A percentile compares a stretch with the other conserved stretches of the same genome.
phyloP scores from a whole-genome alignment of 352 stramenopile species.

The Pythium brachiatum region DNA sequence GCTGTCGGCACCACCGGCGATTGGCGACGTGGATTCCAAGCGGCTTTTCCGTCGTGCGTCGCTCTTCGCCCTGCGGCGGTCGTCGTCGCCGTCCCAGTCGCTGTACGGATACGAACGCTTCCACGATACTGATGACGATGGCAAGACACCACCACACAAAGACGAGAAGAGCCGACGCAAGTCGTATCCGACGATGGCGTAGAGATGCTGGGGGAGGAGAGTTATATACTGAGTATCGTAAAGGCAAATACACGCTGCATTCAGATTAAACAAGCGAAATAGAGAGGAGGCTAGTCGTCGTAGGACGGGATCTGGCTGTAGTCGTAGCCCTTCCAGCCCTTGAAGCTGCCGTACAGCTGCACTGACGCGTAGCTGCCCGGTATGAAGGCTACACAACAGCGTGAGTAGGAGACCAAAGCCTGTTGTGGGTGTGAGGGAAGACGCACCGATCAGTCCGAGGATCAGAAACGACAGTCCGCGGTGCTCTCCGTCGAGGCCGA shows the following conservation, averaged over 20 bases:
- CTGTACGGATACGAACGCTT: constrained; percentile 16
- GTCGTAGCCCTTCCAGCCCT: constrained; percentile 83
- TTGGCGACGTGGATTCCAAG: constrained; percentile 43
- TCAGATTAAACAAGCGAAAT: background rate
- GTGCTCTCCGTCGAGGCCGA: constrained; percentile 72
- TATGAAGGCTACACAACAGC: constrained; percentile 59
- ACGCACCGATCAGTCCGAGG: constrained; percentile 72
- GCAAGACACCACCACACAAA: background rate
- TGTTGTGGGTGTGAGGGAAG: background rate
- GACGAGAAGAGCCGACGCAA: constrained; percentile 30
- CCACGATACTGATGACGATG: constrained; percentile 7
- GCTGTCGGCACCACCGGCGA: constrained; percentile 35
- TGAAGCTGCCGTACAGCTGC: constrained; percentile 79
- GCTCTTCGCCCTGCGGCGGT: constrained; percentile 32
- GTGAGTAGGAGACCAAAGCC: background rate
- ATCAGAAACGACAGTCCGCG: constrained; percentile 76
- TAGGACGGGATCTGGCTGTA: constrained; percentile 85
- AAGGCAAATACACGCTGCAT: no score
- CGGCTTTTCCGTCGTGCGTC: constrained; percentile 54
- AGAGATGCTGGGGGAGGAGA: background rate
- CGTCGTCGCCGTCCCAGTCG: constrained; percentile 35
- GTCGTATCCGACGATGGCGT: constrained; percentile 32
- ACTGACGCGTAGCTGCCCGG: constrained; percentile 75
- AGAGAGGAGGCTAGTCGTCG: constrained; percentile 54
- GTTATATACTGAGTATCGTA: background rate